Conservation (phyloP, 2,329 filamentous ascomycete genomes). For the Epichloe typhina region DNA sequence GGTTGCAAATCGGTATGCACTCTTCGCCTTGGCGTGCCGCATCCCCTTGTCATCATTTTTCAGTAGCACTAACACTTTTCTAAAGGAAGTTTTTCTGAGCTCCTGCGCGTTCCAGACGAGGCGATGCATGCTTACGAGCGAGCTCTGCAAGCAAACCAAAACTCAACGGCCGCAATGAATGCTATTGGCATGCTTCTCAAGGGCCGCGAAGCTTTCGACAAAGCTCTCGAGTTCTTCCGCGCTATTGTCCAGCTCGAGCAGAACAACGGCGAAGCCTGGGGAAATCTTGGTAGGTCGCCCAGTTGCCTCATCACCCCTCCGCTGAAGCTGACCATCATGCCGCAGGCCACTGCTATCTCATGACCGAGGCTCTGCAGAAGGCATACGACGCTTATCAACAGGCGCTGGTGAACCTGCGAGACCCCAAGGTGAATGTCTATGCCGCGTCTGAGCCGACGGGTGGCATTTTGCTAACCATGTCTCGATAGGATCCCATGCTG, state of each 20-base stretch:
- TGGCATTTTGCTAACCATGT: neutral
- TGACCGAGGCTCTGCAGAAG: conserved; percentile 97
- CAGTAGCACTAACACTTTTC: neutral
- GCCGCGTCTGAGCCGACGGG: neutral
- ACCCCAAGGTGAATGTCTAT: conserved; percentile 61
- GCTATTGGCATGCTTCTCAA: conserved; percentile 85
- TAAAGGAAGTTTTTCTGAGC: conserved; percentile 70
- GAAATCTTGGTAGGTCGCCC: conserved; percentile 63
- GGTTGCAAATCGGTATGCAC: conserved; percentile 77
- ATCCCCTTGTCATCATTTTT: neutral
- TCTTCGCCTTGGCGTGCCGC: conserved; percentile 5
- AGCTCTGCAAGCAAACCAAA: conserved; percentile 74
- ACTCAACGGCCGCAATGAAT: conserved; percentile 85
- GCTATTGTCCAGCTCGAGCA: conserved; percentile 81
- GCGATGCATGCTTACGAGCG: conserved; percentile 85
- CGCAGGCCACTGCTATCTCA: conserved; percentile 88
- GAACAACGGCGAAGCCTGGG: conserved; percentile 91
- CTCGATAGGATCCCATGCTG: conserved; percentile 70
- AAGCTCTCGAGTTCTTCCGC: conserved; percentile 85
- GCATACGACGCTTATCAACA: conserved; percentile 96
- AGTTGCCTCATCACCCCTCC: conserved; percentile 10
- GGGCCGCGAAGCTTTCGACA: conserved; percentile 84
- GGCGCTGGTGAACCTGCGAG: conserved; percentile 79
- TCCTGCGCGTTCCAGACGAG: conserved; percentile 78
- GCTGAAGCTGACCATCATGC: conserved; percentile 3